A percentile compares a stretch with the other conserved stretches of the same genome.
Evolutionary conservation across 2,329 filamentous ascomycete species (phyloP).

Genomic region (Scedosporium dehoogii): DNA sequence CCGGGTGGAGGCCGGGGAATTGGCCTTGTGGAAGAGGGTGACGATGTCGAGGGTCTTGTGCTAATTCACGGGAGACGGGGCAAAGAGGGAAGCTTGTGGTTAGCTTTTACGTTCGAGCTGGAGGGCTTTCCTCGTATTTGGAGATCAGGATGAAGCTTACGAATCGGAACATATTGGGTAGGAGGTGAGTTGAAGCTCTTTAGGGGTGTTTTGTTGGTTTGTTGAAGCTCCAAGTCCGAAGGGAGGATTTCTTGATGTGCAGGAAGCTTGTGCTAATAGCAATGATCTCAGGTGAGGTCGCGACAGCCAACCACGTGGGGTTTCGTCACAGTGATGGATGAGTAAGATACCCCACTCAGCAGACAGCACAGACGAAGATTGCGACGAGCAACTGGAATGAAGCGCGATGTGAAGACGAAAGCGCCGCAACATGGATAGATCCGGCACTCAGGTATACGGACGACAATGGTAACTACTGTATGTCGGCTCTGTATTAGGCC

Average conservation of each 20-base stretch:
- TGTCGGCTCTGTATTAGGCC: no score
- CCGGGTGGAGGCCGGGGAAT: constrained; percentile 59
- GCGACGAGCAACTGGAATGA: not conserved
- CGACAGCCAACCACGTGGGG: constrained; percentile 1
- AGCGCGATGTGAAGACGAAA: no score
- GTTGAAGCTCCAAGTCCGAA: not conserved
- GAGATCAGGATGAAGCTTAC: constrained; percentile 19
- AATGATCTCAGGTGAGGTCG: not conserved
- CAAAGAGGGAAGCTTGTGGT: not conserved
- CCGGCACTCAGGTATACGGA: no score
- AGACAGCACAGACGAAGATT: constrained; percentile 5
- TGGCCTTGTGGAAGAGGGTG: constrained; percentile 89
- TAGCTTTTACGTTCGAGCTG: not conserved
- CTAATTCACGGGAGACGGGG: constrained; percentile 27
- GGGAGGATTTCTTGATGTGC: not conserved
- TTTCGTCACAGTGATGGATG: not conserved
- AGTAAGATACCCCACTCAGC: not conserved
- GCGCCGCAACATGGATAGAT: no score
- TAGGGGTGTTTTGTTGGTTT: not conserved
- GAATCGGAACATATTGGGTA: constrained; percentile 34
- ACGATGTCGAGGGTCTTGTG: constrained; percentile 79
- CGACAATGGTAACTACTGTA: no score
- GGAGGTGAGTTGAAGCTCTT: not conserved
- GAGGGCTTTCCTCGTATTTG: not conserved
- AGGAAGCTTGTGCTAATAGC: not conserved